phyloP scores from a whole-genome alignment of 768 basidiomycete genomes.

The Termitomyces heimii region DNA sequence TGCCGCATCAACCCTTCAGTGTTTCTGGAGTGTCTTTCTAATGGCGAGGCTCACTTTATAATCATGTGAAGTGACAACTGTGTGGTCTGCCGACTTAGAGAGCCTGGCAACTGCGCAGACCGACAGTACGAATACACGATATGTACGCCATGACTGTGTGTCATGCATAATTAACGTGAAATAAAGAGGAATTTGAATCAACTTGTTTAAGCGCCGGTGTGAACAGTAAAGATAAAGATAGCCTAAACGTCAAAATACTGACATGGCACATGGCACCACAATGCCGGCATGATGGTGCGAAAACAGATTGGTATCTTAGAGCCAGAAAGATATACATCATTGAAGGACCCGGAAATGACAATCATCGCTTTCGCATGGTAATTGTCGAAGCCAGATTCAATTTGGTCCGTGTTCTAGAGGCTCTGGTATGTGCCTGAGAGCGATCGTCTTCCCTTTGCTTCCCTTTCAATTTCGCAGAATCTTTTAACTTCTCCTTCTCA shows the following conservation, averaged over 20 bases:
- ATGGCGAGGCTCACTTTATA: too few relatives aligned
- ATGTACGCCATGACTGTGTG: not conserved
- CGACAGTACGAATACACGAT: not conserved
- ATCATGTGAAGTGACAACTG: too few relatives aligned
- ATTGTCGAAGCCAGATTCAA: constrained; percentile 7
- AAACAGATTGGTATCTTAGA: not conserved
- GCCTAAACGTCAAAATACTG: not conserved
- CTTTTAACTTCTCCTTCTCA: constrained; percentile 28
- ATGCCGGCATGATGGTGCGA: not conserved
- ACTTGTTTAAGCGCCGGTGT: not conserved
- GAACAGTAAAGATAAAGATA: not conserved
- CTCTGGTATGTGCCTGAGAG: constrained; percentile 15
- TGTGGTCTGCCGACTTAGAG: too few relatives aligned
- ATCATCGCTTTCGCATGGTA: constrained; percentile 13
- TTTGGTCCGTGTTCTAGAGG: constrained; percentile 14
- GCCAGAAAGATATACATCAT: not conserved
- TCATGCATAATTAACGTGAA: not conserved
- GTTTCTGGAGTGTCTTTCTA: too few relatives aligned
- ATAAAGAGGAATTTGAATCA: not conserved
- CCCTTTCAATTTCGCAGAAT: constrained; percentile 22
- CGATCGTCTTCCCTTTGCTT: constrained; percentile 29
- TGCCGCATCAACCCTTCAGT: too few relatives aligned
- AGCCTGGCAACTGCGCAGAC: too few relatives aligned
- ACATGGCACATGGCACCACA: not conserved
- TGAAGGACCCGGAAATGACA: not conserved